A percentile compares a stretch with the other conserved stretches of the same genome.
Conservation (phyloP, 805 yeast genomes). For the Spathaspora girioi region DNA sequence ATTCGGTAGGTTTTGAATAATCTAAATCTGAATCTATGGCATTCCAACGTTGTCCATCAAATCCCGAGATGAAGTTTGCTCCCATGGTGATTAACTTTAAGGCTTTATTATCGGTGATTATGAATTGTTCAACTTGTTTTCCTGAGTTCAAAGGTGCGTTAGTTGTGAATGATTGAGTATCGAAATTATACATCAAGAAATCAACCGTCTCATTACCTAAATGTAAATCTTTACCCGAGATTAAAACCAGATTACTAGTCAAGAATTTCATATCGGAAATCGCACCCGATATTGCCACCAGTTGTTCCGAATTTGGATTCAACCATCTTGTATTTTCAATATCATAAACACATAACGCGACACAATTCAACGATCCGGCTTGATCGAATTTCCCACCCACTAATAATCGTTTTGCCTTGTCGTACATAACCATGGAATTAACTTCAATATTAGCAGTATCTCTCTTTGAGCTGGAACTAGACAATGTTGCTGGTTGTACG, state of each 20-base stretch:
- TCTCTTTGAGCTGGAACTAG: slow-evolving; percentile 34
- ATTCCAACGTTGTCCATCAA: slow-evolving; percentile 51
- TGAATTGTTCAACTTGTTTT: slow-evolving; percentile 33
- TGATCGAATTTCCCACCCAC: slow-evolving; percentile 72
- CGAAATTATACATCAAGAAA: slow-evolving; percentile 56
- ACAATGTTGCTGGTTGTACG: slow-evolving; percentile 48
- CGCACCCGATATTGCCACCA: slow-evolving; percentile 40
- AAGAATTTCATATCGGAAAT: slow-evolving; percentile 52
- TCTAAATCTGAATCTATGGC: slow-evolving; percentile 32
- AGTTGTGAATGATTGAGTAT: slow-evolving; percentile 23
- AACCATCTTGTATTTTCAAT: slow-evolving; percentile 53
- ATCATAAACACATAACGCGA: slow-evolving; percentile 64
- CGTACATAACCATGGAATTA: slow-evolving; percentile 34
- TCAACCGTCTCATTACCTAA: slow-evolving; percentile 30
- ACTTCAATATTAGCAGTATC: slow-evolving; percentile 34
- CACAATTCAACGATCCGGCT: slow-evolving; percentile 57
- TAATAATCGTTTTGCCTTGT: slow-evolving; percentile 37
- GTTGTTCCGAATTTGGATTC: slow-evolving; percentile 23
- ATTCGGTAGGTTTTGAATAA: slow-evolving; percentile 25
- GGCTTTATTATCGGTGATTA: slow-evolving; percentile 43
- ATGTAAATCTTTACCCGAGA: slow-evolving; percentile 49
- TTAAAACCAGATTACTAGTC: slow-evolving; percentile 31
- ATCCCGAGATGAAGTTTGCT: slow-evolving; percentile 31
- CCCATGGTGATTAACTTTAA: slow-evolving; percentile 37
- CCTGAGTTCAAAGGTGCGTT: slow-evolving; percentile 17